Conservation (phyloP, 257 asterid species). For the Penstemon eatonii region DNA sequence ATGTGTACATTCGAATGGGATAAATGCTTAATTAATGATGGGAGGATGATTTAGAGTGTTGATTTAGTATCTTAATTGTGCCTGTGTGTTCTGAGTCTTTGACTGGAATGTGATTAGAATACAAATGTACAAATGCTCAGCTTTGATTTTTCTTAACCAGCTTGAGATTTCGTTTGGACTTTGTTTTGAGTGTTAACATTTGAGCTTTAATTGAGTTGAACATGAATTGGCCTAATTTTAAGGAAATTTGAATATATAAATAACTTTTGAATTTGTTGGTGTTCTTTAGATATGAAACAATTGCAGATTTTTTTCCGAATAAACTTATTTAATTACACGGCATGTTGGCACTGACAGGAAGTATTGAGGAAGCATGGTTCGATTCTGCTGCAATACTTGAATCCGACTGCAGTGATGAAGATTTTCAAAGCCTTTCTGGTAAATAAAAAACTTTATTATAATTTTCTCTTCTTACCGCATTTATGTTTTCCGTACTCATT, state of each 20-base stretch:
- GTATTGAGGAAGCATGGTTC: constrained; percentile 83
- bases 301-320: too few relatives aligned
- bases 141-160: too few relatives aligned
- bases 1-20: too few relatives aligned
- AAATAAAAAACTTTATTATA: not conserved
- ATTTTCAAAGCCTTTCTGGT: constrained; percentile 90
- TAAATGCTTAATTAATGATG: not conserved
- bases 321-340: too few relatives aligned
- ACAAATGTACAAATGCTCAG: too few relatives aligned
- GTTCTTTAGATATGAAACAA: too few relatives aligned
- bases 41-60: not conserved
- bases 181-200: not conserved
- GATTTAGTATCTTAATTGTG: not conserved
- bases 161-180: not conserved
- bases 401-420: constrained; percentile 90
- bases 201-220: not conserved
- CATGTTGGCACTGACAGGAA: constrained; percentile 41
- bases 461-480: not conserved
- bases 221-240: not conserved
- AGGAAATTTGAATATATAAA: too few relatives aligned
- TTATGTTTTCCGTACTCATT: not conserved
- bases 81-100: not conserved
- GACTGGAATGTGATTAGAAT: not conserved
- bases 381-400: constrained; percentile 77
- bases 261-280: too few relatives aligned